Percentiles rank a stretch among this genome's conserved stretches.
Evolutionary conservation across 257 asterid species (phyloP).

Genomic region (Euphrasia confusa): DNA sequence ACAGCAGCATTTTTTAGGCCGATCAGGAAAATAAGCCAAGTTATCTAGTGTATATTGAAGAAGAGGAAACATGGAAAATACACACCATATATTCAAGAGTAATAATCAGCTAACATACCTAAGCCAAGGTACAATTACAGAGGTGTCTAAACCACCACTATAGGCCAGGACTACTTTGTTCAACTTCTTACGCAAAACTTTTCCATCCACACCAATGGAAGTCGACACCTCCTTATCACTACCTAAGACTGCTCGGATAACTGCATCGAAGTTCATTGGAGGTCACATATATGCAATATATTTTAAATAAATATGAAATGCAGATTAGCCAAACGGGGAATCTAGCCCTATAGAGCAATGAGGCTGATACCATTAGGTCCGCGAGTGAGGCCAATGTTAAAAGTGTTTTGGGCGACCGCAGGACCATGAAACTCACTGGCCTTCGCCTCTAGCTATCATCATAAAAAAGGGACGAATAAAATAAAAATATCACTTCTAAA

Average conservation of each 20-base stretch:
- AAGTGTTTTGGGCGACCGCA: constrained; percentile 34
- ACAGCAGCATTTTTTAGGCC: background rate
- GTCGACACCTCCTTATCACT: constrained; percentile 46
- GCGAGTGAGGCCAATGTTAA: constrained; percentile 29
- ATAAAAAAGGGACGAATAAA: constrained; percentile 9
- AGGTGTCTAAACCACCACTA: constrained; percentile 96
- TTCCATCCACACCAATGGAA: constrained; percentile 38
- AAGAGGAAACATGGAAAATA: background rate
- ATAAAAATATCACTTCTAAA: background rate
- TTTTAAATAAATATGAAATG: background rate
- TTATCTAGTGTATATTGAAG: background rate
- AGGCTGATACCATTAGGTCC: constrained; percentile 40
- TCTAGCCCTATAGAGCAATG: constrained; percentile 6
- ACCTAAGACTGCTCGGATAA: constrained; percentile 59
- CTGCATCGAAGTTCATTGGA: constrained; percentile 35
- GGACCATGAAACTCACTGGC: constrained; percentile 54
- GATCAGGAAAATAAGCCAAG: background rate
- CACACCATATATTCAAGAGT: background rate
- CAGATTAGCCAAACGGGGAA: background rate
- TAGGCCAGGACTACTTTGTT: constrained; percentile 93
- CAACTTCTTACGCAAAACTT: constrained; percentile 53
- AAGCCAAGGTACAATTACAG: constrained; percentile 98
- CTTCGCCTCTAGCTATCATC: constrained; percentile 49
- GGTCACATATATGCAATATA: constrained; percentile 1
- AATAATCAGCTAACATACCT: constrained; percentile 40